Percentiles rank a stretch among this genome's conserved stretches.
phyloP scores from a whole-genome alignment of 768 basidiomycete species.

The Trametes coccinea region DNA sequence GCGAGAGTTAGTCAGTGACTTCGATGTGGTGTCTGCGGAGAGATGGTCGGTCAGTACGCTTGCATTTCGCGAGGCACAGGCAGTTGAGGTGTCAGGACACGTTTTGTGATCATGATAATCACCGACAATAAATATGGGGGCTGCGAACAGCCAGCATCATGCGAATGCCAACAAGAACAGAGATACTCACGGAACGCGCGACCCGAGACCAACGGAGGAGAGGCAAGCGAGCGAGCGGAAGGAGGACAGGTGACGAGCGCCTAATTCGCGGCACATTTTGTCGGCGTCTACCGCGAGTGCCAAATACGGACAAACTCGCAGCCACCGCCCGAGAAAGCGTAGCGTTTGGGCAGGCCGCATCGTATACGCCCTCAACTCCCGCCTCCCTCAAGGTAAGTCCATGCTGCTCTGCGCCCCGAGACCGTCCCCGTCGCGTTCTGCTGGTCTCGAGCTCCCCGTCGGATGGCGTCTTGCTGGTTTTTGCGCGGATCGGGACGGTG shows the following conservation, averaged over 20 bases:
- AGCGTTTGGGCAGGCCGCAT: slow-evolving; percentile 19
- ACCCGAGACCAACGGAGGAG: neutral
- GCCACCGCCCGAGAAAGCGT: slow-evolving; percentile 21
- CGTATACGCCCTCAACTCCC: slow-evolving; percentile 33
- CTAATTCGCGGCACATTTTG: neutral
- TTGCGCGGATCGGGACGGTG: slow-evolving; percentile 36
- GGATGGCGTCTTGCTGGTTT: slow-evolving; percentile 18
- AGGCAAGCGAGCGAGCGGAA: neutral
- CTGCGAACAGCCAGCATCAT: slow-evolving; percentile 50
- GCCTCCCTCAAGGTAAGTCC: slow-evolving; percentile 68
- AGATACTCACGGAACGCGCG: slow-evolving; percentile 21
- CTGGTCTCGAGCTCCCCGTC: slow-evolving; percentile 15
- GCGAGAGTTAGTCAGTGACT: neutral
- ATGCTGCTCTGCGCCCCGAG: slow-evolving; percentile 29
- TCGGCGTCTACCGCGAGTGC: slow-evolving; percentile 1
- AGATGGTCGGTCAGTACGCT: neutral
- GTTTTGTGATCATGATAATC: slow-evolving; percentile 50
- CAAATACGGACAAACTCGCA: slow-evolving; percentile 24
- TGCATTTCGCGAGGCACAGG: neutral
- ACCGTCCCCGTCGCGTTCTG: slow-evolving; percentile 25
- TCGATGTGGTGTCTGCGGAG: too few relatives aligned
- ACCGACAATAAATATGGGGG: slow-evolving; percentile 71
- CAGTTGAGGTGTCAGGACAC: slow-evolving; percentile 43
- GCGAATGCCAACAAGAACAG: slow-evolving; percentile 1
- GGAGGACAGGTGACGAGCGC: slow-evolving; percentile 6